Percentiles rank a stretch among this genome's conserved stretches.
Evolutionary conservation across 306 rosid genomes (phyloP).

Genomic region (Glycine tomentella): DNA sequence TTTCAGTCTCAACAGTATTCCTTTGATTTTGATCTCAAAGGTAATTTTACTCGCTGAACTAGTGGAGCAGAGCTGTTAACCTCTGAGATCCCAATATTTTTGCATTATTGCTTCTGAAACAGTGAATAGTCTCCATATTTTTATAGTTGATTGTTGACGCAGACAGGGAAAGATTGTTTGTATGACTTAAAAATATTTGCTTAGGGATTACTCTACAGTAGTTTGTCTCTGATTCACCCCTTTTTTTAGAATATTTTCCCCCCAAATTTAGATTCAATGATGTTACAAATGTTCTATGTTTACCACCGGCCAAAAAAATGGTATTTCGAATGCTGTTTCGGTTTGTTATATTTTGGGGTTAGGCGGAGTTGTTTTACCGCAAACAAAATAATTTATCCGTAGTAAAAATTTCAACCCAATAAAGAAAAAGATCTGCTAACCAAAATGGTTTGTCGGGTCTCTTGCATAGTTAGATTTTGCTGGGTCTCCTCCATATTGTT

Average conservation of each 20-base stretch:
- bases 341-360: too few species aligned
- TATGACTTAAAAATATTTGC: background rate
- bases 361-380: too few species aligned
- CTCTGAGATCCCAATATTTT: conserved; percentile 40
- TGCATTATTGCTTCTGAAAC: conserved; percentile 28
- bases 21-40: conserved; percentile 30
- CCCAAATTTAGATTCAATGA: background rate
- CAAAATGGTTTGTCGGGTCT: too few species aligned
- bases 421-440: too few species aligned
- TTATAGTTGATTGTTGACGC: conserved; percentile 27
- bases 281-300: conserved; percentile 20
- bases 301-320: background rate
- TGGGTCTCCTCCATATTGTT: too few species aligned
- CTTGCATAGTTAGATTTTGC: too few species aligned
- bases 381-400: too few species aligned
- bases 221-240: background rate
- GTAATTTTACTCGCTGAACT: conserved; percentile 29
- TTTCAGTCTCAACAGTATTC: conserved; percentile 29
- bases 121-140: conserved; percentile 30
- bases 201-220: background rate
- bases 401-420: too few species aligned
- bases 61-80: conserved; percentile 38
- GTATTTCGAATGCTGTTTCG: background rate
- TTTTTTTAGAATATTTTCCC: background rate
- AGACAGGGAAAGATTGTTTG: background rate